Base-by-base conservation (phyloP, 345 rosid genomes). In the Odontarrhena argentea region DNA sequence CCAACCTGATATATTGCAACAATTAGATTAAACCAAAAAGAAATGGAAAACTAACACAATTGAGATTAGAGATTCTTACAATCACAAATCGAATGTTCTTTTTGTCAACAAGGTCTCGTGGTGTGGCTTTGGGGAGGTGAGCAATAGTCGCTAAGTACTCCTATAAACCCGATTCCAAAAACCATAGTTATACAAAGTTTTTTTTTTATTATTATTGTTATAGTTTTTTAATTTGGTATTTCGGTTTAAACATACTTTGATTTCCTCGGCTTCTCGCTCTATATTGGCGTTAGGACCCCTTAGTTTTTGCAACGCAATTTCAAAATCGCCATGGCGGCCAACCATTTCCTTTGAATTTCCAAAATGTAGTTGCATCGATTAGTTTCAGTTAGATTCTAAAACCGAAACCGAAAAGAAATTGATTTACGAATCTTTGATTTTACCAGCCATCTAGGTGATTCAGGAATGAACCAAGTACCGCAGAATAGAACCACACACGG, bases 401-500 rank as follows among this genome's bases (percentile, higher is more conserved):
- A 5, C 54, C 6, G 7, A 52, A 66, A 59, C 41, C 3, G 8
- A 65, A 34, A 34, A 46, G 5, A n/a, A 42, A 42, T 30, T 63
- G 38, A 7, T 8, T 43, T 13, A 40, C 3, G 5, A 15, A 8
- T 28, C 5, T 37, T 51, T 41, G 3, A 56, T 56, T 76, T 68
- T 75, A 80, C 83, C 79, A 78, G 73, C 89, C 86, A 82, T 74
- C 86, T 82, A 1, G 88, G 88, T 14, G 88, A 84, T 67, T 82
- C 86, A 1, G 88, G 88, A 24, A 81, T 78, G 49, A 82, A 78
- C 77, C 47, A 78, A 53, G 82, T 67, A 28, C 83, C 80, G 28
- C 36, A n/a, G 11, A 77, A 14, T 59, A 73, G 35, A 50, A 81
- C 41, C 50, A 77, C 38, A 15, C 84, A 76, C 5, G 88, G 88